phyloP scores from a whole-genome alignment of 768 basidiomycete species.

The Phaeolepiota aurea region DNA sequence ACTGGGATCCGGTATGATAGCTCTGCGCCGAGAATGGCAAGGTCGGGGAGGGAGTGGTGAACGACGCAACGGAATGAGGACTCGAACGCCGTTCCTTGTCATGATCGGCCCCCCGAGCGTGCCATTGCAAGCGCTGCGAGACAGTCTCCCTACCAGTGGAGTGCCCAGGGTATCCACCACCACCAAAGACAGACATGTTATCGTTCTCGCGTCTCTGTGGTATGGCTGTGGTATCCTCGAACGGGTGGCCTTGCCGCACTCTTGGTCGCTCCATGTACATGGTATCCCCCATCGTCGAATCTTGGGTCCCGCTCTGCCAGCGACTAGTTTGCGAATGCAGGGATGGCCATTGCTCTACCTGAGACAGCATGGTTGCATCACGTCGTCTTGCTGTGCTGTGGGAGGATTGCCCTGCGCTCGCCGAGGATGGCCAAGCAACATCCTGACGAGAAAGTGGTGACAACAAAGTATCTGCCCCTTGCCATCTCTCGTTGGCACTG shows the following conservation, averaged over 20 bases:
- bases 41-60: constrained; percentile 23
- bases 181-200: constrained; percentile 13
- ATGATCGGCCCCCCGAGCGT: constrained; percentile 22
- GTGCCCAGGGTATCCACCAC: constrained; percentile 18
- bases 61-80: constrained; percentile 20
- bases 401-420: constrained; percentile 11
- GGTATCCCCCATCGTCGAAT: constrained; percentile 14
- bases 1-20: constrained; percentile 26
- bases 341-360: constrained; percentile 27
- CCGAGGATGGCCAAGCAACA: constrained; percentile 13
- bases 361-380: constrained; percentile 17
- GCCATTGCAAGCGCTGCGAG: constrained; percentile 29
- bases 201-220: constrained; percentile 23
- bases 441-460: constrained; percentile 19
- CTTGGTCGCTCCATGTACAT: constrained; percentile 28
- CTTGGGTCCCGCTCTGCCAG: constrained; percentile 29
- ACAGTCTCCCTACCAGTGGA: constrained; percentile 19
- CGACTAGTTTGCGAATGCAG: constrained; percentile 26
- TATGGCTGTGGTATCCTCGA: constrained; percentile 18
- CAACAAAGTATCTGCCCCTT: constrained; percentile 17
- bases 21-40: constrained; percentile 26
- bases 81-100: constrained; percentile 23
- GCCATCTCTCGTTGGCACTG: constrained; percentile 20
- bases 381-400: constrained; percentile 21
- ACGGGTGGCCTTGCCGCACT: constrained; percentile 26